Conservation (phyloP, 2,329 filamentous ascomycete species). For the Thelonectria discophora region DNA sequence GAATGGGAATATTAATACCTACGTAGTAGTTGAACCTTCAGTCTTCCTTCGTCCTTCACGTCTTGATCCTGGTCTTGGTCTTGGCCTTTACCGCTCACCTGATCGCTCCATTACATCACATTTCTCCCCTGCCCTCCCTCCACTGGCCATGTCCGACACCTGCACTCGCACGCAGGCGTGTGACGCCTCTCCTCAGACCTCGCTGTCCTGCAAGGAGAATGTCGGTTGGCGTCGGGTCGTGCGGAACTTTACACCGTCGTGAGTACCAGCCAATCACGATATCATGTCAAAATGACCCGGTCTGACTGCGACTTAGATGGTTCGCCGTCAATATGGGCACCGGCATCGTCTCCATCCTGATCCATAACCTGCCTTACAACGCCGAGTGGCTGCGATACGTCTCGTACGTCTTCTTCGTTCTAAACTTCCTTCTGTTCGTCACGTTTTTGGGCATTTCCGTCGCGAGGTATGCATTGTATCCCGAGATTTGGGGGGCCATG, state of each 20-base stretch:
- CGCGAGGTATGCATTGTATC: conserved; percentile 71
- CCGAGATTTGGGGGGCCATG: conserved; percentile 72
- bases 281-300: not conserved
- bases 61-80: not conserved
- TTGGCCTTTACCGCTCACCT: not conserved
- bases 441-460: conserved; percentile 63
- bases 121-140: not conserved
- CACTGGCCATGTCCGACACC: conserved; percentile 31
- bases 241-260: conserved; percentile 65
- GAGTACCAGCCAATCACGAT: conserved; percentile 38
- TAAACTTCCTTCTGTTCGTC: conserved; percentile 68
- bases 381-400: conserved; percentile 65
- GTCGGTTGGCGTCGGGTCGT: conserved; percentile 57
- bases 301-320: conserved; percentile 53
- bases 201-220: conserved; percentile 45
- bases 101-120: conserved; percentile 28
- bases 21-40: not conserved
- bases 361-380: conserved; percentile 70
- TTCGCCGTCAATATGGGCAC: conserved; percentile 73
- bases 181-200: conserved; percentile 24
- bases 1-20: too few species aligned
- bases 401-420: conserved; percentile 66
- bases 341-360: conserved; percentile 70
- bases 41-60: not conserved
- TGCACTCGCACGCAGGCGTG: conserved; percentile 22